Conservation (phyloP, 2,329 filamentous ascomycete genomes). For the Sclerotinia trifoliorum region DNA sequence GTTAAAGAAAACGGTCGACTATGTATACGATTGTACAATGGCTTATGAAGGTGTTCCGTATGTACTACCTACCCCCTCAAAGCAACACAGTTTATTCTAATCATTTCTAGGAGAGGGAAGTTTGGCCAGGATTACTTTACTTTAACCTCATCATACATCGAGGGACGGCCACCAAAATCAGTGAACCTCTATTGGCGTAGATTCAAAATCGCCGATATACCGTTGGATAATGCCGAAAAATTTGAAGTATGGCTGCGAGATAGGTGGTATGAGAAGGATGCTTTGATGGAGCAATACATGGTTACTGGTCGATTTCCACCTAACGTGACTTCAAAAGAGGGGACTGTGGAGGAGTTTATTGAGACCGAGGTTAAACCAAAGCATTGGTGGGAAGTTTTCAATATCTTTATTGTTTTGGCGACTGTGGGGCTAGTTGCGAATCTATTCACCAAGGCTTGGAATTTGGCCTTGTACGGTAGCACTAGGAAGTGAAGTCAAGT, state of each 20-base stretch:
- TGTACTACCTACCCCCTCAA: constrained; percentile 41
- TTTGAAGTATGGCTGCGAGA: constrained; percentile 86
- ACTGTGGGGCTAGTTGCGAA: constrained; percentile 35
- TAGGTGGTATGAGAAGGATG: constrained; percentile 91
- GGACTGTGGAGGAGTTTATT: constrained; percentile 33
- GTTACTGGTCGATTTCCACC: constrained; percentile 74
- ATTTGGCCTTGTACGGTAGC: constrained; percentile 14
- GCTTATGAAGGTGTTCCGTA: constrained; percentile 93
- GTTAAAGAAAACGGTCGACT: constrained; percentile 71
- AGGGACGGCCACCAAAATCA: constrained; percentile 85
- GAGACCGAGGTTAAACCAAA: constrained; percentile 40
- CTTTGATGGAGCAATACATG: constrained; percentile 78
- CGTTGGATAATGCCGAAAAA: constrained; percentile 66
- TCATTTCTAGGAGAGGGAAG: constrained; percentile 53
- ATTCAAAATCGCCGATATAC: constrained; percentile 77
- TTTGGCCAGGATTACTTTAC: constrained; percentile 93
- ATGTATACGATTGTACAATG: constrained; percentile 90
- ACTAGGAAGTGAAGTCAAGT: background rate
- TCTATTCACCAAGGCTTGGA: constrained; percentile 32
- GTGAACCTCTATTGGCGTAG: constrained; percentile 97
- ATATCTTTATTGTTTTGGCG: constrained; percentile 39
- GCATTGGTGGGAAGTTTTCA: constrained; percentile 38
- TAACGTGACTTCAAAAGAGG: constrained; percentile 26
- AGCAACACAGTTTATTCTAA: constrained; percentile 19
- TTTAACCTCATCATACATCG: constrained; percentile 80